Evolutionary conservation across 176 grass and related monocot species (phyloP), one percentile per base, ranked within the genome.

Genomic region (Echinochloa phyllopogon): DNA sequence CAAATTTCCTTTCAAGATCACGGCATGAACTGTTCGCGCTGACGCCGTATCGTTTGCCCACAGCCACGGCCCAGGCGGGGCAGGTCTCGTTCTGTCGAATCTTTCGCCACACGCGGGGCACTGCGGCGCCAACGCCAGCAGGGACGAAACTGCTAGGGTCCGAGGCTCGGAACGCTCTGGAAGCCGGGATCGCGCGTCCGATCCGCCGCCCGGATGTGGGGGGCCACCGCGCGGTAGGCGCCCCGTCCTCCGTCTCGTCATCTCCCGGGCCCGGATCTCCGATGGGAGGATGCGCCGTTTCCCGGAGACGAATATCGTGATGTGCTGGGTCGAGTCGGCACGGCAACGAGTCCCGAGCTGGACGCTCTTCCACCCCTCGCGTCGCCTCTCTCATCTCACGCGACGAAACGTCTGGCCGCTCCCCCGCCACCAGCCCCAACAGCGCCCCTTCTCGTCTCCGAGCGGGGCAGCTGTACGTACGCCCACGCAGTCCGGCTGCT

Each of bases 191-290:
- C 56, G 8, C 16, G 1, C 5, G 12, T 33, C 29, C 29, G 29
- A 33, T 43, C 66, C 21, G 38, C 56, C 73, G 49, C 23, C 39
- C 43, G 55, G 48, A 27, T 44, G 65, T 20, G 17, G 18, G 42
- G 21, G 43, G 4, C 23, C 25, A 13, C 56, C 1, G 49, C 51
- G 43, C 58, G 75, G 82, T 85, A 44, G 77, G 82, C 70, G 77
- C 41, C 62, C 13, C 82, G 61, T 85, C 87, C 17, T 38, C 61
- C 61, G 65, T 89, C 87, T 36, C 18, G 44, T 81, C 87, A 2
- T 9, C 56, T 37, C 21, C 57, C n/a, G 57, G 21, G 9, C 9
- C 8, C 57, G 77, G 58, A 47, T 73, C 15, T 4, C 17, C 58
- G 45, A n/a, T 12, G 33, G 84, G 20, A 36, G 49, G 49, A 21